These are phyloP conservation scores for Bruguiera gymnorhiza DNA, from an alignment of 345 rosid genomes.

Conservation along the genomic window DNA sequence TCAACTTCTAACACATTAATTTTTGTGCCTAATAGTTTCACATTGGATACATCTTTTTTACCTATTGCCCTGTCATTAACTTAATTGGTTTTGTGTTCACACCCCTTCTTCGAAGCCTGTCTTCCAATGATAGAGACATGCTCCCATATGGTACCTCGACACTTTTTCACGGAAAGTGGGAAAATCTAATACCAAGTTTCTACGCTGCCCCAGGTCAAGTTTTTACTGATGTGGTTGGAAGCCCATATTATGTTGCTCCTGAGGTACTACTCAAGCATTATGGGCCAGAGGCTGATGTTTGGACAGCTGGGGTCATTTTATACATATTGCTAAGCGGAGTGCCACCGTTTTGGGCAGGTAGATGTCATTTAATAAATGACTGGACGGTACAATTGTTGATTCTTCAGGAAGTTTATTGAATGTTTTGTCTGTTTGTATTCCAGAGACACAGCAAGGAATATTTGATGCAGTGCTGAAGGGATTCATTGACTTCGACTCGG, in stretches of 20 bases:
- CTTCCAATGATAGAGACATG: background rate
- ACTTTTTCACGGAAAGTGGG: background rate
- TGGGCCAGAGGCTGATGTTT: slow-evolving; percentile 96
- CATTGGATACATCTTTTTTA: background rate
- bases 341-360: slow-evolving; percentile 99
- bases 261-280: slow-evolving; percentile 91
- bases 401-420: slow-evolving; percentile 16
- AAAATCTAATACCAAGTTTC: background rate
- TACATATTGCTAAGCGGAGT: slow-evolving; percentile 96
- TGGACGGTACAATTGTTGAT: background rate
- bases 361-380: slow-evolving; percentile 8
- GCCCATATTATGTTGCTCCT: slow-evolving; percentile 97
- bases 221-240: slow-evolving; percentile 94
- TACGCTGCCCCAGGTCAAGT: slow-evolving; percentile 58
- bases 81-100: background rate
- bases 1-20: background rate
- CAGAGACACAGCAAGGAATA: slow-evolving; percentile 97
- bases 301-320: slow-evolving; percentile 97
- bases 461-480: slow-evolving; percentile 97
- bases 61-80: no score
- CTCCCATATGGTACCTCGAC: background rate
- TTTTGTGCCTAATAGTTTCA: background rate
- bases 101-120: background rate
- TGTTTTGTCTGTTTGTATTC: slow-evolving; percentile 15
- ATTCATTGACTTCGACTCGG: slow-evolving; percentile 84